Conservation (phyloP, 208 protist species). For the Porcisia deanei region DNA sequence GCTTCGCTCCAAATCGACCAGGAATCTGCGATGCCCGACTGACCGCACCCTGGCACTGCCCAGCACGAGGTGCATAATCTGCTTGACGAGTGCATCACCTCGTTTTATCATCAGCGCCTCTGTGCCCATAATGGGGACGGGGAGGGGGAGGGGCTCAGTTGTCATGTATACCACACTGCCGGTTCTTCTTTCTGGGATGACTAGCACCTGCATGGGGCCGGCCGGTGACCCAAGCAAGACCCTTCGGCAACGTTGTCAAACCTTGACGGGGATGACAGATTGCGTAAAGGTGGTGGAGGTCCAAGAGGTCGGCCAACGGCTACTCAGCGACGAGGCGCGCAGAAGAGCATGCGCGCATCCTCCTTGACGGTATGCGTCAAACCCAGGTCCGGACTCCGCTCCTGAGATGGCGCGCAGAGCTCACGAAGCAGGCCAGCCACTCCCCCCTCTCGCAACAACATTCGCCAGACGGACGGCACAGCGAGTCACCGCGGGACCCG, state of each 20-base stretch:
- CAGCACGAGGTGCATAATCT: conserved; percentile 45
- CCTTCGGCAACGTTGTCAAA: neutral
- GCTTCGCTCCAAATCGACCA: conserved; percentile 23
- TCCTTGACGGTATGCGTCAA: too few species aligned
- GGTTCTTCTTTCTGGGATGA: conserved; percentile 30
- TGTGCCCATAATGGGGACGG: conserved; percentile 37
- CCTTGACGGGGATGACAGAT: conserved; percentile 29
- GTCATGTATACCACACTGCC: conserved; percentile 30
- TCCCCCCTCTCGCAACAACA: too few species aligned
- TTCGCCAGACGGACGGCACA: too few species aligned
- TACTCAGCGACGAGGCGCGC: conserved; percentile 30
- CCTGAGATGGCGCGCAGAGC: too few species aligned
- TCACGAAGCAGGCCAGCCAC: too few species aligned
- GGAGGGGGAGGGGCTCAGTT: too few species aligned
- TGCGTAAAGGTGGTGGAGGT: conserved; percentile 26
- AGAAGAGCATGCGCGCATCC: conserved; percentile 5
- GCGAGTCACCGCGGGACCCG: too few species aligned
- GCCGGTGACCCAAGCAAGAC: conserved; percentile 34
- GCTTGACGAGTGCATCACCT: conserved; percentile 38
- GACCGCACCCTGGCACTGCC: conserved; percentile 26
- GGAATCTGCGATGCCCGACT: conserved; percentile 17
- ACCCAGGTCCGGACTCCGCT: too few species aligned
- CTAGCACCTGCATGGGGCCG: conserved; percentile 34
- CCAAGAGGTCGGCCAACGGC: conserved; percentile 36
- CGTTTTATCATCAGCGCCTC: conserved; percentile 45